Base-by-base conservation (phyloP, 345 rosid species). In the Euphorbia tirucalli region DNA sequence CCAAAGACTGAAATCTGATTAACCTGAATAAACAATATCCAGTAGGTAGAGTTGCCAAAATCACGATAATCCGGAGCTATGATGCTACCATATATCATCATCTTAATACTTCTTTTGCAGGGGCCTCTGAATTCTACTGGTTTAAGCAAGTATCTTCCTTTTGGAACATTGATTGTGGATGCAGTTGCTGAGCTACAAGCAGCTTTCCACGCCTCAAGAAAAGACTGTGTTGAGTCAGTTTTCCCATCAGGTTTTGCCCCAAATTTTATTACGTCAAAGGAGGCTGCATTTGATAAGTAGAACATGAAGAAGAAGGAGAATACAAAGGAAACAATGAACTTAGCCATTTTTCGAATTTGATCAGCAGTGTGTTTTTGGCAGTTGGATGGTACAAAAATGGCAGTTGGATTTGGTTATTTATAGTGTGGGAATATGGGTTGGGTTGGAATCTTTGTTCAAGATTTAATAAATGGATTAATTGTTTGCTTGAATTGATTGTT, bases 201-300 rank as follows among this genome's bases (percentile, higher is more conserved):
- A 0, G 77, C 74, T 18, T 74, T 32, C 97, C 94, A 91, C 4
- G 87, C 86, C 39, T 61, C 73, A 4, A 81, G 84, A 60, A 91
- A 87, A 0, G 90, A 69, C 39, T 39, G 39, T 0, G 94, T 87
- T 0, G 92, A 78, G 52, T 89, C 93, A 0, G 85, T 79, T 41
- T 70, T 65, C n/a, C 88, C 90, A 16, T 89, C 87, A 0, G 87
- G 80, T 79, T 86, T 86, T 4, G 92, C 97, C 0, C 94, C 97
- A 5, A 75, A 85, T 43, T 7, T 55, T 30, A 85, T 25, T 11
- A 91, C 90, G 56, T 89, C 85, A 73, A 66, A 79, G 62, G 75
- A 75, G 37, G 48, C 72, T 14, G 62, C 72, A 37, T 55, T 56
- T 16, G 72, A 69, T 24, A 39, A 37, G 22, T 41, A n/a, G 44